Base-by-base conservation (phyloP, 176 grass and related monocot genomes). In the Guadua angustifolia region DNA sequence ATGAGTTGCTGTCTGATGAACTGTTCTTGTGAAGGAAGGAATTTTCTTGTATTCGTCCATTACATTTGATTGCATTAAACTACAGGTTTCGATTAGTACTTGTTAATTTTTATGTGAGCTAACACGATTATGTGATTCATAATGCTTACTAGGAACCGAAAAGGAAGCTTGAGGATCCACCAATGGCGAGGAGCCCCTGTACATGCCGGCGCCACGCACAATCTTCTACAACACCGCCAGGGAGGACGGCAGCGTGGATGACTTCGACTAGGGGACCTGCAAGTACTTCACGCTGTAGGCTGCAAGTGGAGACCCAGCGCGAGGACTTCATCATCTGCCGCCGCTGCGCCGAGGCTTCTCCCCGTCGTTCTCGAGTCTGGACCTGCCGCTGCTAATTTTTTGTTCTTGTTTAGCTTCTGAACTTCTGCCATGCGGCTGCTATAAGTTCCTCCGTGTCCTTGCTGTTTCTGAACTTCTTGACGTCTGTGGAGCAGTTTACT, bases 151-250 rank as follows among this genome's bases (percentile, higher is more conserved):
- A 67, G 78, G 85, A 87, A 76, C 1, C 11, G 25, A 82, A 17
- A n/a, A 49, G 12, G 43, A 60, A 61, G 71, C 0, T 42, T 2
- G 82, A 50, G 43, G 77, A 88, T 11, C 51, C 62, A 22, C 52
- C 52, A 9, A 25, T 71, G 13, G 17, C 7, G 63, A 82, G 79
- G 88, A 86, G 66, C 39, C 46, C 12, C 67, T 58, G 58, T 14
- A 38, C 66, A 78, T n/a, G 84, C 49, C 74, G 74, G 59, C 52
- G 79, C 40, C 58, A 29, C 79, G 84, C 49, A 83, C 67, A 9
- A 86, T 90, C 66, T 90, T 86, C 84, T 82, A 86, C 88, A 90
- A 86, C 74, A 90, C 68, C 0, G 79, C 88, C 32, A 68, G 84
- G 36, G 79, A 86, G 73, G 79, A 90, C 79, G 88, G 88, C 49